Base-by-base conservation (phyloP, 805 yeast genomes). In the Zygosaccharomyces bailii region DNA sequence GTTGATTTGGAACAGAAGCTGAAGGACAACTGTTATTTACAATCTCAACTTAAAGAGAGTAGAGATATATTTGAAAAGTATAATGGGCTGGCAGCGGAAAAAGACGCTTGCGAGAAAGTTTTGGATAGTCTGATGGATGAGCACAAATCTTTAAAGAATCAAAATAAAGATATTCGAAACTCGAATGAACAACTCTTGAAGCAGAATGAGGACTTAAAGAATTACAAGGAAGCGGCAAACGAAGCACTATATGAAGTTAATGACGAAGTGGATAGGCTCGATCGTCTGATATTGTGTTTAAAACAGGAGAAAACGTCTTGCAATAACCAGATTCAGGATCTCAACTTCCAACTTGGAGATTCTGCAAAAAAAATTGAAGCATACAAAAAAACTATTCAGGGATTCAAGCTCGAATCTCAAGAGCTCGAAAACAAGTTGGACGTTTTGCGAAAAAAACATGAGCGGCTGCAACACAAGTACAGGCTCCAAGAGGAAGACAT, bases 1-100 rank as follows among this genome's bases (percentile, higher is more conserved):
- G 32, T 11, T 2, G 21, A 24, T 16, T 30, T 37, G 27, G 32
- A 25, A 16, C 33, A 37, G 30, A 37, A 37, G 16, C 19, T 25
- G n/a, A 37, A 25, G 32, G 40, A 37, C 32, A 25, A 25, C 25
- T 25, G 19, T 9, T 13, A 25, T 37, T 25, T 37, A 20, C 40
- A 37, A 25, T 14, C 21, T 17, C n/a, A 37, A 25, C n/a, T 37
- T n/a, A 24, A 25, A 16, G 16, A 17, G 8, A 20, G 19, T 16
- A 37, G 20, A 16, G 23, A n/a, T 8, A 14, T 10, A 10, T 24
- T 37, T 16, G 32, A 19, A 19, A 37, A 37, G n/a, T 37, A 37
- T 9, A 24, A 25, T 25, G 20, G n/a, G 3, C 17, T 37, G 13
- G 23, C 10, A 5, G 14, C 2, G 11, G 40, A 37, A 4, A 37